A percentile compares a stretch with the other conserved stretches of the same genome.
These are phyloP conservation scores for Cryptosporidium felis DNA, from an alignment of 169 alveolate species.

Conservation along the genomic window DNA sequence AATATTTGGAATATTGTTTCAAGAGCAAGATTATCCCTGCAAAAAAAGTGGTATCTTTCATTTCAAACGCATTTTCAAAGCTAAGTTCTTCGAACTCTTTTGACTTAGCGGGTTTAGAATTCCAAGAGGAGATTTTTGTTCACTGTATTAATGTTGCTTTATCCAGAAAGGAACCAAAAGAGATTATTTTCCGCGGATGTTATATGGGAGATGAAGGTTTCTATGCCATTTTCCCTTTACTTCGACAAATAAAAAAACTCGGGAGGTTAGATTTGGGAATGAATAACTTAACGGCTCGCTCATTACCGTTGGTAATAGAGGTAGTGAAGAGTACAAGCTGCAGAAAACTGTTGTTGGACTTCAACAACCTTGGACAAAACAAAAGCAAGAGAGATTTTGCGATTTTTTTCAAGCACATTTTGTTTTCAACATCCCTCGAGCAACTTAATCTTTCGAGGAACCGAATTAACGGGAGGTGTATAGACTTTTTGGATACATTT, in stretches of 20 bases:
- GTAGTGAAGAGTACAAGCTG: slow-evolving; percentile 23
- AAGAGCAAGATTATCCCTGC: slow-evolving; percentile 11
- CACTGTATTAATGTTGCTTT: slow-evolving; percentile 64
- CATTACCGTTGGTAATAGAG: slow-evolving; percentile 45
- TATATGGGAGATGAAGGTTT: slow-evolving; percentile 69
- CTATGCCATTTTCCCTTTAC: slow-evolving; percentile 21
- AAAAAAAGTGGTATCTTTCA: slow-evolving; percentile 20
- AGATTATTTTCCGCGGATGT: slow-evolving; percentile 56
- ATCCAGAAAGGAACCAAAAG: slow-evolving; percentile 52
- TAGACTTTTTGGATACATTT: slow-evolving; percentile 50
- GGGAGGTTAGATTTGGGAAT: slow-evolving; percentile 50
- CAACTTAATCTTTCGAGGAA: slow-evolving; percentile 50
- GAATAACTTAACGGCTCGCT: slow-evolving; percentile 53
- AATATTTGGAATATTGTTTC: slow-evolving; percentile 34
- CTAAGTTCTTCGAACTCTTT: not conserved
- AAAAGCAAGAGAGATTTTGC: slow-evolving; percentile 56
- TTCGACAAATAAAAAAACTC: slow-evolving; percentile 3
- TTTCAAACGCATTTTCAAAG: slow-evolving; percentile 44
- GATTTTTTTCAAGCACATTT: slow-evolving; percentile 13
- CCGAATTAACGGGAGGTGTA: slow-evolving; percentile 56
- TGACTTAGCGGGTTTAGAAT: slow-evolving; percentile 41
- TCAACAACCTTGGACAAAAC: slow-evolving; percentile 45
- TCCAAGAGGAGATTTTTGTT: slow-evolving; percentile 12
- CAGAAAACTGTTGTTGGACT: slow-evolving; percentile 30
- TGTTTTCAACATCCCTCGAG: slow-evolving; percentile 30